A percentile compares a stretch with the other conserved stretches of the same genome.
Evolutionary conservation across 257 asterid species (phyloP).

Genomic region (Fraxinus pennsylvanica): DNA sequence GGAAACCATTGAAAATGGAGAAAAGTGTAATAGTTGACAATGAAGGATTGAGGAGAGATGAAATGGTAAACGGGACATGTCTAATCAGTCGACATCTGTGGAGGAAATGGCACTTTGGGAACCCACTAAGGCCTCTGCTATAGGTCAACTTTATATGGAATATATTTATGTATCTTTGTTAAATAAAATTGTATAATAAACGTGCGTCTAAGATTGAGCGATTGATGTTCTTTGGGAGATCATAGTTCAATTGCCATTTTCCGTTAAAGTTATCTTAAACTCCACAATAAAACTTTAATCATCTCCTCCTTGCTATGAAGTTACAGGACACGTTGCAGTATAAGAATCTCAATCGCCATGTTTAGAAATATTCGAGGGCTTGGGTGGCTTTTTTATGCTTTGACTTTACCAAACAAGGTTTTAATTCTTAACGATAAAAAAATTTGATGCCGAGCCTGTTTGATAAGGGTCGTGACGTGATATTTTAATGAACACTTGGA

Average conservation of each 20-base stretch:
- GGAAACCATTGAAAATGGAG: conserved; percentile 1
- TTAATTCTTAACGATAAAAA: not conserved
- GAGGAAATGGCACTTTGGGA: not conserved
- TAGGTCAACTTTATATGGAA: not conserved
- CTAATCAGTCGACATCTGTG: not conserved
- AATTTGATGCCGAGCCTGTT: not conserved
- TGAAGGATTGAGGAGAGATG: not conserved
- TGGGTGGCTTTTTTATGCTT: no score
- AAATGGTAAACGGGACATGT: not conserved
- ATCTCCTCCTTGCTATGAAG: not conserved
- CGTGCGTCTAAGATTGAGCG: not conserved
- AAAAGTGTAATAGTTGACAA: not conserved
- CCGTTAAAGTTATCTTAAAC: not conserved
- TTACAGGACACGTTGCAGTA: no score
- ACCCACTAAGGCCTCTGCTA: not conserved
- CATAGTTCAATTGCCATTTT: not conserved
- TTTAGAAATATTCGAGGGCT: no score
- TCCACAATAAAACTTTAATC: no score
- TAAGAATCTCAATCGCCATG: no score
- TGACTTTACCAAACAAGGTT: no score
- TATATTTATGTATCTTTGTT: not conserved
- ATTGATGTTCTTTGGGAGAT: not conserved
- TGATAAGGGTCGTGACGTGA: not conserved
- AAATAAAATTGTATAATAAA: no score
- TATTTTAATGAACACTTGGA: no score